Evolutionary conservation across 495 filamentous ascomycete species (phyloP), one percentile per base, ranked within the genome.

Genomic region (Neurospora tetrasperma): DNA sequence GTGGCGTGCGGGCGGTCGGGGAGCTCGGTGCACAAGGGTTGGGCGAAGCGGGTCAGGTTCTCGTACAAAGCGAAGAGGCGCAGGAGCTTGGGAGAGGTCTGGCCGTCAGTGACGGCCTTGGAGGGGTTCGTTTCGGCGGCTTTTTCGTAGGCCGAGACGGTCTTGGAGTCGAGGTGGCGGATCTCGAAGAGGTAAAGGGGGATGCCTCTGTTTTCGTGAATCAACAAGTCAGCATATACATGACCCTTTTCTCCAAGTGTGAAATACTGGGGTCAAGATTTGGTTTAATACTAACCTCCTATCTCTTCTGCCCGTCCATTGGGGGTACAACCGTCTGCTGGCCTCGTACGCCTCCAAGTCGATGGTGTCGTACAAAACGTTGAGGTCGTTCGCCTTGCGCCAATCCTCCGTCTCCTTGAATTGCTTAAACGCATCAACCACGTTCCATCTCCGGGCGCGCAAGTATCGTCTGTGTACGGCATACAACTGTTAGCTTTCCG

Each of bases 341-440:
- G 91, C 85, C 77, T 96, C 92, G 80, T 94, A 97, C 41, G 92
- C 92, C 8, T 93, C 87, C 41, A 94, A 81, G 71, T 94, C 92
- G 73, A 94, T 93, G 44, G 91, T 91, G 81, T 91, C 88, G 78
- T 93, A 94, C 54, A 96, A 84, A 40, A 85, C 80, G 71, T 91
- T 87, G 71, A 96, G 88, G 69, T 92, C 81, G 79, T 95, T 94
- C 70, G 91, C 89, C 78, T 88, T 89, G 44, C 94, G 89, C 91
- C 94, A 97, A 42, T 92, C 89, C 81, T 97, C 93, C 0, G 94
- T 96, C 70, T 94, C 93, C 77, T 90, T 90, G 82, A 97, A 97
- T 79, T 97, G 94, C 70, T 80, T 85, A 81, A 90, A 93, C 1
- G 94, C 94, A 68, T 92, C 91, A 71, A 86, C 82, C 6, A 90